Conservation (phyloP, 2,329 filamentous ascomycete species). For the Monosporascus sp. region DNA sequence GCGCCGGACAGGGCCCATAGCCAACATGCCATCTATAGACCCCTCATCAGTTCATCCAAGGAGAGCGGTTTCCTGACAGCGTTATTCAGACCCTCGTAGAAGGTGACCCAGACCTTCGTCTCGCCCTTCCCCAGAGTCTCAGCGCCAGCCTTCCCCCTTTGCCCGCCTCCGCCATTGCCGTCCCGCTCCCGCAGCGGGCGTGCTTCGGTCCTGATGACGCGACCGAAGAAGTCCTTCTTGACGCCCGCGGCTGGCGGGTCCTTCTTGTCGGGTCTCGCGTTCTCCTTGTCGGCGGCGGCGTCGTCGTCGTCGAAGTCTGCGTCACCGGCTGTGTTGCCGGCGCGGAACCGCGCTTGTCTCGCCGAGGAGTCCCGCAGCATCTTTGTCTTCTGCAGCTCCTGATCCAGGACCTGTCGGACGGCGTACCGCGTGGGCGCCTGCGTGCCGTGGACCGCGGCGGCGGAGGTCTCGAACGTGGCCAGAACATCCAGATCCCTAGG, state of each 20-base stretch:
- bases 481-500: conserved; percentile 68
- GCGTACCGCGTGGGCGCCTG: conserved; percentile 80
- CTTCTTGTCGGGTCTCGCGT: conserved; percentile 23
- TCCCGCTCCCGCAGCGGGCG: conserved; percentile 31
- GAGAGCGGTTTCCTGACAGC: conserved; percentile 72
- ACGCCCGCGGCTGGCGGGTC: conserved; percentile 28
- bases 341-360: conserved; percentile 59
- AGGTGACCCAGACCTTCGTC: conserved; percentile 66
- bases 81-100: conserved; percentile 73
- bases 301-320: conserved; percentile 20
- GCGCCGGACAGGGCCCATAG: too few relatives aligned
- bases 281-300: conserved; percentile 29
- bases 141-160: conserved; percentile 21
- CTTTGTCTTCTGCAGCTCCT: conserved; percentile 75
- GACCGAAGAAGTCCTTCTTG: conserved; percentile 36
- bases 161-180: conserved; percentile 27
- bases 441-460: conserved; percentile 47
- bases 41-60: conserved; percentile 61
- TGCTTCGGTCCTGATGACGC: conserved; percentile 29
- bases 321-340: conserved; percentile 33
- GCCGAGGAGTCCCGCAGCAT: conserved; percentile 60
- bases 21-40: conserved; percentile 32
- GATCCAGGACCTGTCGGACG: conserved; percentile 86
- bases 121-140: conserved; percentile 33
- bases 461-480: conserved; percentile 65